These are phyloP conservation scores for Pinus albicaulis DNA, from an alignment of 75 land plant species.

Conservation along the genomic window DNA sequence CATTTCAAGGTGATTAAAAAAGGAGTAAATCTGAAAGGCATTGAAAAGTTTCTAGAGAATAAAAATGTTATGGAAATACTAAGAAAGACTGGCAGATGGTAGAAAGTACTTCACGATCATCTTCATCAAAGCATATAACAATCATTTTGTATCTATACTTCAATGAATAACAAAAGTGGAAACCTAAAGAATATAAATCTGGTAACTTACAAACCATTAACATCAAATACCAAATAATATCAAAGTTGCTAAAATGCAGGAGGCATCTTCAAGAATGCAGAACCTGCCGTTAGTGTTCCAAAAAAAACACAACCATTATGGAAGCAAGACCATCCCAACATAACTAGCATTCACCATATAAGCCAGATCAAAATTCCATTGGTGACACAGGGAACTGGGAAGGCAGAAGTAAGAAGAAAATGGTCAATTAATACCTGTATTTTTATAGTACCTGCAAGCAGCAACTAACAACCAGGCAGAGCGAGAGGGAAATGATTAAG, in stretches of 20 bases:
- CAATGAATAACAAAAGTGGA: not conserved
- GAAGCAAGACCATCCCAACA: not conserved
- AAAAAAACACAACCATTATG: not conserved
- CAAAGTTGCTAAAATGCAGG: not conserved
- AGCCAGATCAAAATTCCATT: no score
- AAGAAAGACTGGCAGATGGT: not conserved
- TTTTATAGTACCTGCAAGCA: no score
- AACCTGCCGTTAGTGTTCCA: not conserved
- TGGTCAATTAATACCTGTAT: no score
- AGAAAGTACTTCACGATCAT: not conserved
- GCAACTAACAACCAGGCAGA: no score
- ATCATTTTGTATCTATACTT: not conserved
- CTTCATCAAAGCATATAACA: not conserved
- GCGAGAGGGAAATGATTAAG: no score
- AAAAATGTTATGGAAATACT: not conserved
- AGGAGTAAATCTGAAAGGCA: not conserved
- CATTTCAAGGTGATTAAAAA: not conserved
- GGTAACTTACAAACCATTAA: not conserved
- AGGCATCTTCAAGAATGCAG: not conserved
- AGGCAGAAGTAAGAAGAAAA: no score
- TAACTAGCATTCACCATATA: not conserved
- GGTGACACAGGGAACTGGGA: no score
- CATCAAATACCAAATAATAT: not conserved
- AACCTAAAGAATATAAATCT: not conserved
- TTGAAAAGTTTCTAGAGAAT: not conserved